Conservation (phyloP, 495 filamentous ascomycete species). For the Cudoniella acicularis region DNA sequence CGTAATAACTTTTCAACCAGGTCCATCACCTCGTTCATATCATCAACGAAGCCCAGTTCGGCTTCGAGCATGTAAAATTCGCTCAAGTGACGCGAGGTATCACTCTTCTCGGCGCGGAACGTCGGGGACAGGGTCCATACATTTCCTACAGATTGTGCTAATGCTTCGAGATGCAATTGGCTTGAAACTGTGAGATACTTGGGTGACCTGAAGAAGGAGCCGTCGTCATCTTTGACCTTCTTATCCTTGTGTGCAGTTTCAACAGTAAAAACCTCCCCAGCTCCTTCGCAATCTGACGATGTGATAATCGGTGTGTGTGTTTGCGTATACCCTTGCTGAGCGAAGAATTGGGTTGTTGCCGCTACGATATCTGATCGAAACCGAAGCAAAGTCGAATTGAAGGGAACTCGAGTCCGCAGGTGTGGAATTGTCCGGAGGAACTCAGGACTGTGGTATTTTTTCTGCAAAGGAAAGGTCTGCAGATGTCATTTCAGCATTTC, state of each 20-base stretch:
- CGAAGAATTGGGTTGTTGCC: constrained; percentile 69
- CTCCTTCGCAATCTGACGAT: constrained; percentile 96
- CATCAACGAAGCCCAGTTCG: constrained; percentile 74
- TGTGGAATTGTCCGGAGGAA: constrained; percentile 88
- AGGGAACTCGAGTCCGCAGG: constrained; percentile 77
- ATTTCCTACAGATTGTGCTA: constrained; percentile 80
- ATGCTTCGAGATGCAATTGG: constrained; percentile 91
- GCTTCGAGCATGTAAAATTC: constrained; percentile 99
- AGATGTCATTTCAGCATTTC: not conserved
- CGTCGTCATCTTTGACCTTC: constrained; percentile 24
- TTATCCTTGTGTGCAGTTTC: constrained; percentile 26
- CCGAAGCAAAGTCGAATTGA: constrained; percentile 75
- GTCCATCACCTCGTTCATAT: constrained; percentile 66
- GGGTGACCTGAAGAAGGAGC: constrained; percentile 73
- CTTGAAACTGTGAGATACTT: constrained; percentile 96
- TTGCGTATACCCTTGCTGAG: constrained; percentile 68
- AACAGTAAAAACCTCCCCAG: constrained; percentile 89
- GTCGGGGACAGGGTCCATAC: constrained; percentile 94
- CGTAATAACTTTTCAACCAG: constrained; percentile 75
- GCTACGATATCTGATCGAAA: constrained; percentile 79
- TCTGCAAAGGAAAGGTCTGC: constrained; percentile 26
- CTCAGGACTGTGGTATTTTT: constrained; percentile 38
- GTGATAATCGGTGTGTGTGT: constrained; percentile 92
- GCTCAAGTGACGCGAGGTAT: constrained; percentile 89
- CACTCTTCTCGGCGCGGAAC: constrained; percentile 91